Percentiles rank a stretch among this genome's conserved stretches.
Conservation (phyloP, 352 stramenopile species). For the Phytophthora hibernalis region DNA sequence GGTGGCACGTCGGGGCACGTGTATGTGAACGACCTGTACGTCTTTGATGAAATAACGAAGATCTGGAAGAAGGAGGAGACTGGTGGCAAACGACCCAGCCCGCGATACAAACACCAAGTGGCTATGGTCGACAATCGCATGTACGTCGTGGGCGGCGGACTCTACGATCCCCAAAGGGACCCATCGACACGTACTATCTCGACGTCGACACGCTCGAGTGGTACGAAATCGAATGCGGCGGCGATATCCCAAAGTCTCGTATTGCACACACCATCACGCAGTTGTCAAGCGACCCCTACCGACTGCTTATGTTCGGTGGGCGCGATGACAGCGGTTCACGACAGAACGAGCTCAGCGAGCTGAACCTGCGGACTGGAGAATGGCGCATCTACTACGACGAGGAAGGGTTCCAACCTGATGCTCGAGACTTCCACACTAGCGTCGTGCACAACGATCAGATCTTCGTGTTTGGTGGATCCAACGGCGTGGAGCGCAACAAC, state of each 20-base stretch:
- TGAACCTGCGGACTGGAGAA: slow-evolving; percentile 66
- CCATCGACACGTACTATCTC: slow-evolving; percentile 82
- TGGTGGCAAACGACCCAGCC: slow-evolving; percentile 63
- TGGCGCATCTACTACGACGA: slow-evolving; percentile 72
- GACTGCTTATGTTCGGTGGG: slow-evolving; percentile 83
- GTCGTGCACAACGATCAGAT: slow-evolving; percentile 79
- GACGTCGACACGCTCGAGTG: slow-evolving; percentile 78
- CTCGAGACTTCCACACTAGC: slow-evolving; percentile 84
- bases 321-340: slow-evolving; percentile 73
- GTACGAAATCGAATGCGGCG: slow-evolving; percentile 65
- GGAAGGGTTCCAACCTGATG: slow-evolving; percentile 70
- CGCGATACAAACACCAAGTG: slow-evolving; percentile 87
- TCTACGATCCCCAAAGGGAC: slow-evolving; percentile 85
- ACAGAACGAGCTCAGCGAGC: slow-evolving; percentile 75
- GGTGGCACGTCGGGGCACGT: slow-evolving; percentile 81
- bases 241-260: slow-evolving; percentile 71
- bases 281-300: slow-evolving; percentile 47
- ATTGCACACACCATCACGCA: slow-evolving; percentile 84
- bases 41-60: slow-evolving; percentile 79
- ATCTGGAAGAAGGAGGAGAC: slow-evolving; percentile 80
- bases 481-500: slow-evolving; percentile 85
- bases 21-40: slow-evolving; percentile 88
- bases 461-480: slow-evolving; percentile 86
- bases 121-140: slow-evolving; percentile 71
- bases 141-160: slow-evolving; percentile 81